Percentiles rank a stretch among this genome's conserved stretches.
These are phyloP conservation scores for Sclerotinia nivalis DNA, from an alignment of 2,329 filamentous ascomycete species.

Conservation along the genomic window DNA sequence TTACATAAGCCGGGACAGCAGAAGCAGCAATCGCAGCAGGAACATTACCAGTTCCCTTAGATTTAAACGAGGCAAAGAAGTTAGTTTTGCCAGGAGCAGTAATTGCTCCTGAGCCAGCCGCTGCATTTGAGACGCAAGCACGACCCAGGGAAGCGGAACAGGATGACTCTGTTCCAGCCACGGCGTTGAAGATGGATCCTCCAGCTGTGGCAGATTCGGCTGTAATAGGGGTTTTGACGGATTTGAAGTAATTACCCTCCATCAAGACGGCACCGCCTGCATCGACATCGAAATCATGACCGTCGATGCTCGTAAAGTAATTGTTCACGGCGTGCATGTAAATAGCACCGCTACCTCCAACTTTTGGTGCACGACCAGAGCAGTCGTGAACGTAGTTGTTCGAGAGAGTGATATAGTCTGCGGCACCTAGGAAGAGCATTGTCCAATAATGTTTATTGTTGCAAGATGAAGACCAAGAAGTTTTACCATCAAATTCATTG, in stretches of 20 bases:
- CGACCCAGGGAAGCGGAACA: slow-evolving; percentile 24
- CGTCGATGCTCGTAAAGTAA: slow-evolving; percentile 45
- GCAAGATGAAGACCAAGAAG: slow-evolving; percentile 46
- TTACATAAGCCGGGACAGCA: not conserved
- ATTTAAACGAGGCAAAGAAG: slow-evolving; percentile 12
- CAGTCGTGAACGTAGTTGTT: slow-evolving; percentile 48
- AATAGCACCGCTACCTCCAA: slow-evolving; percentile 40
- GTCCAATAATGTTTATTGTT: slow-evolving; percentile 51
- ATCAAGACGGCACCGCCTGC: slow-evolving; percentile 41
- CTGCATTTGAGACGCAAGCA: slow-evolving; percentile 25
- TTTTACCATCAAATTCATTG: slow-evolving; percentile 48
- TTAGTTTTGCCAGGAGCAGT: not conserved
- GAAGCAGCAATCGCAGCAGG: slow-evolving; percentile 15
- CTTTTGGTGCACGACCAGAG: slow-evolving; percentile 47
- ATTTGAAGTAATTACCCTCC: slow-evolving; percentile 48
- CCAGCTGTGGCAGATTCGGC: not conserved
- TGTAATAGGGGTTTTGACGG: slow-evolving; percentile 39
- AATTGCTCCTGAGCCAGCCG: slow-evolving; percentile 15
- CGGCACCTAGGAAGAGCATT: slow-evolving; percentile 44
- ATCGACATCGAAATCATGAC: slow-evolving; percentile 48
- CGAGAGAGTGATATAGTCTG: slow-evolving; percentile 45
- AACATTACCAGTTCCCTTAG: not conserved
- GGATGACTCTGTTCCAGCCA: slow-evolving; percentile 7
- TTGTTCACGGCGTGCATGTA: slow-evolving; percentile 46
- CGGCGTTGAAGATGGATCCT: slow-evolving; percentile 13